Conservation (phyloP, 2,329 filamentous ascomycete genomes). For the Gremmenia infestans region DNA sequence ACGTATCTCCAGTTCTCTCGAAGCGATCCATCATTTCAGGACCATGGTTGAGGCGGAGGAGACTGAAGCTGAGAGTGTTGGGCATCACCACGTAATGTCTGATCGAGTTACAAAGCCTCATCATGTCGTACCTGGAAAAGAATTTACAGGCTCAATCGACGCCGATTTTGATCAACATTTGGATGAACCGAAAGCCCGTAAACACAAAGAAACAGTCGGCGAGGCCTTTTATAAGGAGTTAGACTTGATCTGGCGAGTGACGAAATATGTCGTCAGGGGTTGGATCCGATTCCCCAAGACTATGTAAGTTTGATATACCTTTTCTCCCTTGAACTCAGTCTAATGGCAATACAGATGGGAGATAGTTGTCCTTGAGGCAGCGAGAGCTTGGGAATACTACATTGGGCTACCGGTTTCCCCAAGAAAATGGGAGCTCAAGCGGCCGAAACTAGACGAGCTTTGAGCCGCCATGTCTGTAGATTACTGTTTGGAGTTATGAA, state of each 20-base stretch:
- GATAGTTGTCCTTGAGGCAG: slow-evolving; percentile 49
- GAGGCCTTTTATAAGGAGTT: slow-evolving; percentile 63
- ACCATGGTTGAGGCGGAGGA: slow-evolving; percentile 42
- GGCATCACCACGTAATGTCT: slow-evolving; percentile 20
- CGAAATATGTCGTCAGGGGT: slow-evolving; percentile 60
- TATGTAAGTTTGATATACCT: slow-evolving; percentile 53
- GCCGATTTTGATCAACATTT: slow-evolving; percentile 39
- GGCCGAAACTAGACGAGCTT: slow-evolving; percentile 37
- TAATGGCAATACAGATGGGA: slow-evolving; percentile 37
- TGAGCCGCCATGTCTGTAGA: slow-evolving; percentile 14
- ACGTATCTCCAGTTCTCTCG: slow-evolving; percentile 75
- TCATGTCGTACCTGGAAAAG: slow-evolving; percentile 32
- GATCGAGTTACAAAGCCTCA: slow-evolving; percentile 37
- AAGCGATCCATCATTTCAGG: slow-evolving; percentile 68
- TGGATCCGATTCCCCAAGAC: slow-evolving; percentile 67
- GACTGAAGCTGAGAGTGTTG: slow-evolving; percentile 23
- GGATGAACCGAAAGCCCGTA: slow-evolving; percentile 20
- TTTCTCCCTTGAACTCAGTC: not conserved
- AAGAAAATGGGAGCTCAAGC: slow-evolving; percentile 44
- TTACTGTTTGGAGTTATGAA: not conserved
- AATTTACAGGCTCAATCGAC: slow-evolving; percentile 33
- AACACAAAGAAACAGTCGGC: slow-evolving; percentile 39
- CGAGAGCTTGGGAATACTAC: slow-evolving; percentile 56
- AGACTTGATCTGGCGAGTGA: slow-evolving; percentile 54
- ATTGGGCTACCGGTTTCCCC: slow-evolving; percentile 55